phyloP scores from a whole-genome alignment of 495 filamentous ascomycete species.

The Tuber indicum region DNA sequence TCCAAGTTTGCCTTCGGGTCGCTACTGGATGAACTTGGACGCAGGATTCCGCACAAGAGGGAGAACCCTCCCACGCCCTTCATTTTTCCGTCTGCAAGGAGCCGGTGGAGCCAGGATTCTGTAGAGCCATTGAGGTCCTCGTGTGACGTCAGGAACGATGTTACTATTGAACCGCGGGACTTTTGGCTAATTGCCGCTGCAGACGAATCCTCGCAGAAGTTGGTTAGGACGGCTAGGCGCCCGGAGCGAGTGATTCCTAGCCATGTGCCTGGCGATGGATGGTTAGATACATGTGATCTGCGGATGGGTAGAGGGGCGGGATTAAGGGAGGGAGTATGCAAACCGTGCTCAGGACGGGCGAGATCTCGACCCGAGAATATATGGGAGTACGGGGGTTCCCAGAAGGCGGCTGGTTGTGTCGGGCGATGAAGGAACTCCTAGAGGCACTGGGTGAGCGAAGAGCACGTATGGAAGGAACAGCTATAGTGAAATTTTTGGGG shows the following conservation, averaged over 20 bases:
- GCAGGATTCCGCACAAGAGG: constrained; percentile 75
- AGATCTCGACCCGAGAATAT: constrained; percentile 66
- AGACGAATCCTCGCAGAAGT: constrained; percentile 69
- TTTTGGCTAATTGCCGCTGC: constrained; percentile 37
- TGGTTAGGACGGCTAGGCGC: constrained; percentile 84
- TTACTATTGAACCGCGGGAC: constrained; percentile 69
- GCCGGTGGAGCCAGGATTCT: constrained; percentile 59
- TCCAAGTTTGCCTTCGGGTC: constrained; percentile 48
- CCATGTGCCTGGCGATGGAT: constrained; percentile 64
- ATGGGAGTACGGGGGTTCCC: constrained; percentile 57
- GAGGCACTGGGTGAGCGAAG: constrained; percentile 14
- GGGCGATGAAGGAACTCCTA: constrained; percentile 85
- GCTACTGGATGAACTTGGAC: constrained; percentile 27
- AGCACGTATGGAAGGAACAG: constrained; percentile 2
- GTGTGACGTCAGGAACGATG: constrained; percentile 64
- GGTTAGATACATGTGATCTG: constrained; percentile 41
- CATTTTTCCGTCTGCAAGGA: constrained; percentile 61
- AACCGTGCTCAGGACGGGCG: constrained; percentile 49
- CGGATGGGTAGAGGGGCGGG: constrained; percentile 16
- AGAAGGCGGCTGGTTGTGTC: constrained; percentile 77
- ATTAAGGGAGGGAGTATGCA: constrained; percentile 37
- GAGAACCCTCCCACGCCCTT: constrained; percentile 85
- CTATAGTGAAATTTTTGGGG: not conserved
- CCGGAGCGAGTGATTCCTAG: constrained; percentile 80
- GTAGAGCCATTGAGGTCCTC: constrained; percentile 42